phyloP scores from a whole-genome alignment of 768 basidiomycete species.

The Lactarius deliciosus region DNA sequence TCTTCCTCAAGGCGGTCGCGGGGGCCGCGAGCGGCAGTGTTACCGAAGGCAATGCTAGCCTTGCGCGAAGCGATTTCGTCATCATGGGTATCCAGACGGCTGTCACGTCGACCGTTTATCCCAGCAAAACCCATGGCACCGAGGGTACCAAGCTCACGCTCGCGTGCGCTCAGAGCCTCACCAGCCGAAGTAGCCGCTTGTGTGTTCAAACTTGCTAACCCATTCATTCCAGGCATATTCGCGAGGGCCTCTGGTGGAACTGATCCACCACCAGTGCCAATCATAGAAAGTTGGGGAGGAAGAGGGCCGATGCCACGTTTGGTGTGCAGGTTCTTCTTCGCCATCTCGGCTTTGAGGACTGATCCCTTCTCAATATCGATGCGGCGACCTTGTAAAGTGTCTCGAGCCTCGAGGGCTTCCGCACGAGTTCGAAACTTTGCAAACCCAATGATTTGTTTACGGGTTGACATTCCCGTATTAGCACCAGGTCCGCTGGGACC shows the following conservation, averaged over 20 bases:
- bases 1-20: slow-evolving; percentile 65
- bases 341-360: slow-evolving; percentile 97
- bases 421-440: slow-evolving; percentile 89
- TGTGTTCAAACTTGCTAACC: slow-evolving; percentile 23
- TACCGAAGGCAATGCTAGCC: slow-evolving; percentile 40
- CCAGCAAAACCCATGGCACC: slow-evolving; percentile 47
- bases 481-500: slow-evolving; percentile 21
- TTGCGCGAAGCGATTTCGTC: slow-evolving; percentile 50
- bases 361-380: slow-evolving; percentile 93
- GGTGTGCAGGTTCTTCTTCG: slow-evolving; percentile 98
- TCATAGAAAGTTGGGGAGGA: slow-evolving; percentile 28
- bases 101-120: slow-evolving; percentile 32
- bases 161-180: slow-evolving; percentile 42
- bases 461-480: slow-evolving; percentile 47
- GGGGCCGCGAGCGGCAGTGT: slow-evolving; percentile 48
- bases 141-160: slow-evolving; percentile 48
- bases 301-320: slow-evolving; percentile 77
- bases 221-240: slow-evolving; percentile 35
- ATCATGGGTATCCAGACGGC: slow-evolving; percentile 39
- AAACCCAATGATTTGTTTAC: slow-evolving; percentile 98
- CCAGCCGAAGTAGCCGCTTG: slow-evolving; percentile 20
- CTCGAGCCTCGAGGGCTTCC: slow-evolving; percentile 85
- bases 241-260: slow-evolving; percentile 28
- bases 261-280: slow-evolving; percentile 28
- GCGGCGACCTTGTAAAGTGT: slow-evolving; percentile 82